Percentiles rank a stretch among this genome's conserved stretches.
These are phyloP conservation scores for Udeniomyces megalosporus DNA, from an alignment of 768 basidiomycete species.

Conservation along the genomic window DNA sequence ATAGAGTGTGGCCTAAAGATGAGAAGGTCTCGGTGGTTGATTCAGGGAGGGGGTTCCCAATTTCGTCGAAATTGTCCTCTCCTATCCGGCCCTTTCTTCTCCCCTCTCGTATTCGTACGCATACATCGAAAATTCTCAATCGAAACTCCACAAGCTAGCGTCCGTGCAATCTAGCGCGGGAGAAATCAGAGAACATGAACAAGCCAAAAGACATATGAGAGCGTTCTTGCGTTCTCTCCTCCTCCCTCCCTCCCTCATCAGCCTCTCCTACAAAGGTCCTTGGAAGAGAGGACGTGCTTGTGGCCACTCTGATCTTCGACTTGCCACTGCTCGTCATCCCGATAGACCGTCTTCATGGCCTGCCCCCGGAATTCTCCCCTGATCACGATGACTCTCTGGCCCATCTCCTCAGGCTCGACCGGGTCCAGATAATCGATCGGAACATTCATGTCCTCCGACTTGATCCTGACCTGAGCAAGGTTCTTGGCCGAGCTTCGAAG, in stretches of 20 bases:
- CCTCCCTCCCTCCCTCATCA: no score
- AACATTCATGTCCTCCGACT: slow-evolving; percentile 19
- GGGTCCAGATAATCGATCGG: slow-evolving; percentile 24
- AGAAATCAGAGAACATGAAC: background rate
- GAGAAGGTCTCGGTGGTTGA: background rate
- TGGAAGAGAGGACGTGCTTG: slow-evolving; percentile 19
- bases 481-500: slow-evolving; percentile 16
- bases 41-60: background rate
- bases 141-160: no score
- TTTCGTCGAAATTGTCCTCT: no score
- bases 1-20: background rate
- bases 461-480: slow-evolving; percentile 16
- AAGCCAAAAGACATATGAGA: background rate
- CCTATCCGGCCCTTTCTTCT: no score
- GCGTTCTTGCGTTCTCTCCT: background rate
- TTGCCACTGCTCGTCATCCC: slow-evolving; percentile 27
- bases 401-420: slow-evolving; percentile 20
- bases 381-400: slow-evolving; percentile 22
- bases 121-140: background rate
- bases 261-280: slow-evolving; percentile 21
- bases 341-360: slow-evolving; percentile 22
- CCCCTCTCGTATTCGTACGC: background rate
- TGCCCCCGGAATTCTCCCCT: slow-evolving; percentile 21
- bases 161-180: background rate
- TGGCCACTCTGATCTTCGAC: slow-evolving; percentile 22